A percentile compares a stretch with the other conserved stretches of the same genome.
Evolutionary conservation across 352 stramenopile genomes (phyloP).

Genomic region (Phytopythium montanum): DNA sequence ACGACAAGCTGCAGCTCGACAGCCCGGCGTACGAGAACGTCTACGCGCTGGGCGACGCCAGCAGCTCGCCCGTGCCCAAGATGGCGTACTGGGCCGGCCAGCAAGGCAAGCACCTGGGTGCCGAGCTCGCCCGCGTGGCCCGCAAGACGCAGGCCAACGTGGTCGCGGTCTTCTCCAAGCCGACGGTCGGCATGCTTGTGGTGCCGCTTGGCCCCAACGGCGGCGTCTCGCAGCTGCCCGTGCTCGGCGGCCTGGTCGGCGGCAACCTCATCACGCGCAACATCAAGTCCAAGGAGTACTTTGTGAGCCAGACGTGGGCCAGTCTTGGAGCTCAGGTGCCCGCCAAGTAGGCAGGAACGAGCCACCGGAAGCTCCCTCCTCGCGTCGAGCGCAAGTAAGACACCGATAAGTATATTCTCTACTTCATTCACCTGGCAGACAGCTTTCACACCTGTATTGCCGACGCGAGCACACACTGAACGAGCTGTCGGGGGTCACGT

Average conservation of each 20-base stretch:
- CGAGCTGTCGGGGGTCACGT: not conserved
- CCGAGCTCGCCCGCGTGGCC: constrained; percentile 29
- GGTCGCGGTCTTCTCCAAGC: constrained; percentile 37
- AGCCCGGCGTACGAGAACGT: constrained; percentile 37
- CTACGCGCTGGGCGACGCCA: constrained; percentile 47
- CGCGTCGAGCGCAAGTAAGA: not conserved
- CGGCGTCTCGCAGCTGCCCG: constrained; percentile 45
- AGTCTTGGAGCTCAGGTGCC: constrained; percentile 25
- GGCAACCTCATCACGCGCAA: constrained; percentile 47
- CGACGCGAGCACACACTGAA: not conserved
- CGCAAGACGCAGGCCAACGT: constrained; percentile 33
- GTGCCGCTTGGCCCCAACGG: constrained; percentile 50
- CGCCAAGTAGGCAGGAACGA: constrained; percentile 17
- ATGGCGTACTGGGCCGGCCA: constrained; percentile 31
- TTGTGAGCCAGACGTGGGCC: constrained; percentile 32
- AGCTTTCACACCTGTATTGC: not conserved
- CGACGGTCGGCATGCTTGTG: constrained; percentile 26
- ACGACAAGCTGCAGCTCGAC: constrained; percentile 42
- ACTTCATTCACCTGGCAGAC: not conserved
- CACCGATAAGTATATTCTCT: not conserved
- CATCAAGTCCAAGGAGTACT: constrained; percentile 50
- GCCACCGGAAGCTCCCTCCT: constrained; percentile 10
- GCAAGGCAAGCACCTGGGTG: constrained; percentile 40
- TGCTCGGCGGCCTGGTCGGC: constrained; percentile 43
- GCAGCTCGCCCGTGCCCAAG: constrained; percentile 45